Percentiles rank a stretch among this genome's conserved stretches.
Evolutionary conservation across 176 grass and related monocot genomes (phyloP).

Genomic region (Hordeum vulgare): MorexV3_pseudomolecules_assembly NC_058519.1:175138909-175139408

Average conservation of each 20-base stretch:
- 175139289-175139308: no score
- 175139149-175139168: slow-evolving; percentile 87
- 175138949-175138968: background rate
- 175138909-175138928: slow-evolving; percentile 2
- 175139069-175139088: slow-evolving; percentile 23
- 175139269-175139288: no score
- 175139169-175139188: slow-evolving; percentile 63
- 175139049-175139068: background rate
- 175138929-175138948: background rate
- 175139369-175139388: no score
- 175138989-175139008: background rate
- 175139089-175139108: slow-evolving; percentile 79
- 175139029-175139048: no score
- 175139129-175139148: slow-evolving; percentile 78
- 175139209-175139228: no score
- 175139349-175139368: no score
- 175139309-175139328: no score
- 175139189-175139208: slow-evolving; percentile 39
- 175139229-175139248: no score
- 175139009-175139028: background rate
- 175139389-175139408: no score
- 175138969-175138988: background rate
- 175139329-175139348: no score
- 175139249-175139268: no score
- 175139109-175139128: slow-evolving; percentile 91